Base-by-base conservation (phyloP, 2,329 filamentous ascomycete genomes). In the Coniella lustricola region DNA sequence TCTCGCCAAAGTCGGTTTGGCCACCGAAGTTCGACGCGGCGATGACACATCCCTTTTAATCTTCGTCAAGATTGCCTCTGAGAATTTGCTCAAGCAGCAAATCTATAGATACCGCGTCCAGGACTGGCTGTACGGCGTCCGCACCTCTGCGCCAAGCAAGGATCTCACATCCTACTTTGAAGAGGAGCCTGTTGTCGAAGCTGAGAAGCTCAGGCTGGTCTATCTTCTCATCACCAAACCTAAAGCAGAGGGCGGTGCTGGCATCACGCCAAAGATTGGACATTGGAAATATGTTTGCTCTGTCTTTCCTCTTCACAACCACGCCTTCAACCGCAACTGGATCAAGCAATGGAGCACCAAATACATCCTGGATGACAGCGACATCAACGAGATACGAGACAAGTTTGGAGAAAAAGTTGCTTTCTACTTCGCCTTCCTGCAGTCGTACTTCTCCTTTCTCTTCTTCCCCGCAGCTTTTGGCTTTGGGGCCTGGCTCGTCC, bases 341-440 rank as follows among this genome's bases (percentile, higher is more conserved):
- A 77, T 95, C 55, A 81, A 84, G 61, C 76, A 83, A 54, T 85
- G 87, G 77, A 84, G 84, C 59, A 80, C 75, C 43, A 86, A 85
- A 63, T 85, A 84, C 52, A 74, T 83, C 37, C 70, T 90, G 20
- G 79, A 81, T 46, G 68, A 80, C 32, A 65, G 74, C 43, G 79
- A 89, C 58, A 70, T 94, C n/a, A 80, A 86, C 60, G 75, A 79
- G 40, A 89, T 95, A 54, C 79, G 85, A 21, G 76, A 89, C 61
- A 75, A 82, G 55, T 89, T 90, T 64, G 88, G 88, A 42, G 85
- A 91, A 65, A 85, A 81, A 63, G 86, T 96, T 50, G 91, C 87
- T 32, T 95, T 94, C 65, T 97, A 97, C 70, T 97, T 95, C 64
- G 89, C 90, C 34, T 97, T 97, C 62, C 77, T 94, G 29, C 87